These are phyloP conservation scores for Paracoccidioides lutzii DNA, from an alignment of 2,329 filamentous ascomycete species.

Conservation along the genomic window DNA sequence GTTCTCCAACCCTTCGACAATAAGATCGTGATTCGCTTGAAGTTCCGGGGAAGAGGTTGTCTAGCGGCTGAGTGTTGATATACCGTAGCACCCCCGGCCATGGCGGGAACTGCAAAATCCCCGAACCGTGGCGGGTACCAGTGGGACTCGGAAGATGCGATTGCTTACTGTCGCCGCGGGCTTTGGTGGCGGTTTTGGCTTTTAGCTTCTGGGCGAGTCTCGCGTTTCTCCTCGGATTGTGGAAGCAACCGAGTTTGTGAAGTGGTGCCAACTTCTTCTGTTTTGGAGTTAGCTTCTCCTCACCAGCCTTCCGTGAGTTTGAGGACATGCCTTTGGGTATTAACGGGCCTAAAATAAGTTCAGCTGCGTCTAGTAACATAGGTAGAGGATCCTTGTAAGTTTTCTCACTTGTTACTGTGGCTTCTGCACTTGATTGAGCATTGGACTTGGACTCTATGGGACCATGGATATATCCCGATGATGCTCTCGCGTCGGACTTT, in stretches of 20 bases:
- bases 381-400: neutral
- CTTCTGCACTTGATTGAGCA: neutral
- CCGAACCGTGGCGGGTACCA: neutral
- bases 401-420: neutral
- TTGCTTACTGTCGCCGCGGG: neutral
- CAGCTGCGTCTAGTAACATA: neutral
- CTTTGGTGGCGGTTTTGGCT: neutral
- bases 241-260: no score
- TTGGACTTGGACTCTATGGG: neutral
- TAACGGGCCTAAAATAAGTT: slow-evolving; percentile 1
- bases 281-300: neutral
- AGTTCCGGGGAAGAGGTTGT: neutral
- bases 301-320: neutral
- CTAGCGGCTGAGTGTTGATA: neutral
- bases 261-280: neutral
- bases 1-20: neutral
- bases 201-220: neutral
- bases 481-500: neutral
- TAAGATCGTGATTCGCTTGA: neutral
- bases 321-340: slow-evolving; percentile 1
- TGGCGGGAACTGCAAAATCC: neutral
- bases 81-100: neutral
- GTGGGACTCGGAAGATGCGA: neutral
- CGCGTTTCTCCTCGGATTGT: neutral
- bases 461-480: neutral